Evolutionary conservation across 106 monocot genomes (phyloP), one percentile per base, ranked within the genome.

Genomic region (Dactylorhiza incarnata): DNA sequence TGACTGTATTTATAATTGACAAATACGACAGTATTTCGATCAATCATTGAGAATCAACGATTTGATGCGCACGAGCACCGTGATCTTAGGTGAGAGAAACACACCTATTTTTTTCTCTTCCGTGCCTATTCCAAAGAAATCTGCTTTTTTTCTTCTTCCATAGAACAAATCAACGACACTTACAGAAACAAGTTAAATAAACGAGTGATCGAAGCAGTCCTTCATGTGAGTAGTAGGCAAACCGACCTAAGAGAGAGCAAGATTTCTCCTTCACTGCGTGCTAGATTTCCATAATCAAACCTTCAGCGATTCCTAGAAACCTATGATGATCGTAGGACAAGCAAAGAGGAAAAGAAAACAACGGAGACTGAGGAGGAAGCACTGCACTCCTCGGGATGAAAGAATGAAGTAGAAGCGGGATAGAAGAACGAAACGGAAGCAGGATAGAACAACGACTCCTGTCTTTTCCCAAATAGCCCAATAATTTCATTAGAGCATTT

Each of bases 111-210:
- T n/a, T n/a, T n/a, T 83, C 87, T 59, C 87, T 85, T 69, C 65
- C 83, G 29, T 87, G 85, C 81, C 78, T 72, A 17, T 75, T 85
- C 91, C 91, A 91, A 74, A 91, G 68, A 25, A 79, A 79, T 83
- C 91, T 91, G 76, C 26, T n/a, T n/a, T n/a, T 45, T 37, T 9
- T 48, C 16, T 7, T 11, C 20, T 68, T 71, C 9, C 71, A 19
- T 19, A 45, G 6, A 68, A 68, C n/a, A 45, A 17, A 44, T 16
- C 22, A 46, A 71, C 5, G 3, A 71, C 2, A 13, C 0, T 7
- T 48, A 48, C 48, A n/a, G 48, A 71, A 48, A 71, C 19, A 71
- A 71, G 48, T 14, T 19, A 68, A 48, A 23, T 74, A 45, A 14
- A 83, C 71, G 1, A 87, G 48, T 5, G 78, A 7, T 49, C 80